Evolutionary conservation across 1,139 yeast genomes (phyloP), one percentile per base, ranked within the genome.

Genomic region (Yamadazyma atmosphaerica): DNA sequence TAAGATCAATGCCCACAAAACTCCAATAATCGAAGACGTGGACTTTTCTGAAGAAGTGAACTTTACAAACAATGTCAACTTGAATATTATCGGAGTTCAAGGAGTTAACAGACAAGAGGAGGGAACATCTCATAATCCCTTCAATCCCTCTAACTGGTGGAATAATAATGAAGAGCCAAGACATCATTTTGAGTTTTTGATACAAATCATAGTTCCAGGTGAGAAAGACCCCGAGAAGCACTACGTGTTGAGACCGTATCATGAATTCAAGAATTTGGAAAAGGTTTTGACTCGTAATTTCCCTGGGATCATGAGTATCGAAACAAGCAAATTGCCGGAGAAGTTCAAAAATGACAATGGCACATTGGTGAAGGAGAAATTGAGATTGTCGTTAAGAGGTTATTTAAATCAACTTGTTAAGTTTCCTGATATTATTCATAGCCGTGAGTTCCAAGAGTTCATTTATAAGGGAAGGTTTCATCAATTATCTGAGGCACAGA

Each of bases 371-470:
- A 54, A 71, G 32, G 98, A 90, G 56, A 81, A 80, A 48, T 74
- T 87, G 47, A 67, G 98, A 33, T 71, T 88, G 14, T 77, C 94
- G 0, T 63, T 90, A 30, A 68, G 97, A 38, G 87, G 90, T 0
- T 90, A 85, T 54, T 52, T 90, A 38, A 67, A 73, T 30, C 59
- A 72, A 4, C 60, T 89, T 14, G 52, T 77, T 4, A 65, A 72
- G 24, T 74, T 76, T 34, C 71, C 79, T 1, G 85, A 81, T 37
- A 70, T 87, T 0, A 68, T 79, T 1, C 71, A 74, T 40, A 76
- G 82, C 28, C 60, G 65, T 1, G 63, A 72, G 3, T 68, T 88
- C 37, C 55, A 64, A 23, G 65, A 65, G 22, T 90, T 90, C 52
- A 50, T 87, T 6, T 58, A 61, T 36, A 60, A 65, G 16, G 67